Base-by-base conservation (phyloP, 495 filamentous ascomycete genomes). In the Cryomyces minteri region DNA sequence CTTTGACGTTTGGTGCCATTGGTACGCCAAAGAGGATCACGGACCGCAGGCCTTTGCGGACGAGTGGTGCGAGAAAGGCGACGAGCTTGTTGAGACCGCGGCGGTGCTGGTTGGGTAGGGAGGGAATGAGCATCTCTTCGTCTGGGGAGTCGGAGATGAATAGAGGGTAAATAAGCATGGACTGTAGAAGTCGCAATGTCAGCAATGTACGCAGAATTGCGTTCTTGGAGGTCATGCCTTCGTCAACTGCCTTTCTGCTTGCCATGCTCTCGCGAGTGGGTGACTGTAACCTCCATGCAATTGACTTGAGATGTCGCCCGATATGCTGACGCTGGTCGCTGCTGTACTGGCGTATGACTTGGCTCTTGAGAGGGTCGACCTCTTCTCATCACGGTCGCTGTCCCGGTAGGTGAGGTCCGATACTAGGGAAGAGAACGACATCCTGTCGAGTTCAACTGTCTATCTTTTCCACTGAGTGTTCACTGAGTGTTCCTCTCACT, bases 21-120 rank as follows among this genome's bases (percentile, higher is more conserved):
- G 90, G 92, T 5, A 96, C 90, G 41, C 90, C 90, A 58, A 98
- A 98, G 39, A 98, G 73, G 43, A 98, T 93, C 28, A 98, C 88
- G 30, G 86, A 92, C 12, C 76, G 71, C 28, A 98, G 76, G 9
- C 90, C 90, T 60, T 88, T 94, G 44, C 73, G 74, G 28, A 98
- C 73, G 31, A 96, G 76, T 0, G 90, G 84, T 40, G 77, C 70
- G 43, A 98, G 73, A 60, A 90, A 88, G 4, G 86, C 77, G 8
- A 90, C 64, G 45, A 96, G 54, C 46, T 77, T 84, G 62, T 94
- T 94, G 56, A 96, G 53, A 40, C 92, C 88, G 44, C 83, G 77
- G 45, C 88, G 86, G 62, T 77, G 64, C 64, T 95, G 88, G 54
- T 80, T 79, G 8, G 90, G 90, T 3, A 98, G 72, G 36, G 86